Base-by-base conservation (phyloP, 495 filamentous ascomycete genomes). In the Talaromyces wortmannii region DNA sequence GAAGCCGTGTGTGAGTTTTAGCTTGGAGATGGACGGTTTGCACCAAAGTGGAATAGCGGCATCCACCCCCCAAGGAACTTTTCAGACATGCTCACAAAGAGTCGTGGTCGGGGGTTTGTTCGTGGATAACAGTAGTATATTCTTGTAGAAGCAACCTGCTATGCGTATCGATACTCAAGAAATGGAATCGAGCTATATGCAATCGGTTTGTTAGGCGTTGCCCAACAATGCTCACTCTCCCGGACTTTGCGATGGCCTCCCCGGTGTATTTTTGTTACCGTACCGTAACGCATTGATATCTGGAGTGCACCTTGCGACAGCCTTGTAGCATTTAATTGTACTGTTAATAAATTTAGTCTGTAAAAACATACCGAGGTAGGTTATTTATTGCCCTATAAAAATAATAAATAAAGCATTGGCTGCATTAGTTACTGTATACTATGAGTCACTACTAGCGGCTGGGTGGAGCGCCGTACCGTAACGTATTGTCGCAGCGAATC, bases 211-310 rank as follows among this genome's bases (percentile, higher is more conserved):
- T 4, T 23, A 23, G 23, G 23, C 23, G 23, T 23, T 23, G 23
- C 4, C 23, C 23, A 23, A 23, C 23, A 23, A 23, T 23, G 23
- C 23, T 23, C 23, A 23, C 23, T 23, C 23, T 23, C 23, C 48
- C 48, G 48, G 48, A 50, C 48, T 50, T 50, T 32, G 8, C 32
- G 23, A n/a, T 17, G 29, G 29, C 12, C 48, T 52, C 50, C 50
- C 50, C 50, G 49, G 49, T 36, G 31, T 11, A 30, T 50, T 16
- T 33, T 6, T 40, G 36, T 2, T 18, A 16, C 33, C 13, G 50
- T 52, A 52, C 42, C 4, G 32, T 52, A 44, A 52, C 23, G 30
- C 31, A 23, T 29, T 13, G 31, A 13, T 12, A 8, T 44, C 12
- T 44, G 17, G 23, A 23, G 23, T 23, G 23, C 23, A 23, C 23